phyloP scores from a whole-genome alignment of 179 eudicot species.

The Silene noctiflora region DNA sequence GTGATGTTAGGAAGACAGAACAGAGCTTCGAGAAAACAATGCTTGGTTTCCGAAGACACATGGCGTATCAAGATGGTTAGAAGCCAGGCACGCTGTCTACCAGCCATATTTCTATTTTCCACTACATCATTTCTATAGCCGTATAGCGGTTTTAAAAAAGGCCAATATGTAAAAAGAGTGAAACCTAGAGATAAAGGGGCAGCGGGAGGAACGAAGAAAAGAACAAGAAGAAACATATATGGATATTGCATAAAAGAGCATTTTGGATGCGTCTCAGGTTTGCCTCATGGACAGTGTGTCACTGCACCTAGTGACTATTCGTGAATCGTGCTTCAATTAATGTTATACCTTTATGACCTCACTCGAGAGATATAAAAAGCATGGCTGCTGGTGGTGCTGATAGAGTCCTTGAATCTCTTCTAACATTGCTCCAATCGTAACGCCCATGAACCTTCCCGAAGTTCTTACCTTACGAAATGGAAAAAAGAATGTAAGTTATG shows the following conservation, averaged over 20 bases:
- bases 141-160: background rate
- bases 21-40: constrained; percentile 13
- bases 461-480: constrained; percentile 68
- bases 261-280: background rate
- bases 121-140: background rate
- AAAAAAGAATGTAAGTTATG: constrained; percentile 17
- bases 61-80: background rate
- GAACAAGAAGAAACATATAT: background rate
- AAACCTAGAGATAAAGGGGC: background rate
- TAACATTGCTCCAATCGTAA: constrained; percentile 91
- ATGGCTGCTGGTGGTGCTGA: constrained; percentile 89
- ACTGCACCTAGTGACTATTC: background rate
- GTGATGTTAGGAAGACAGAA: constrained; percentile 3
- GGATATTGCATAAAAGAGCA: background rate
- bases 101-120: background rate
- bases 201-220: background rate
- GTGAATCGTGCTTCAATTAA: background rate
- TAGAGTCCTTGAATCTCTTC: constrained; percentile 91
- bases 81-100: background rate
- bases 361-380: constrained; percentile 95
- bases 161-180: background rate
- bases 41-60: background rate
- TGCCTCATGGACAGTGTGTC: constrained; percentile 2
- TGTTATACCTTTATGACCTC: constrained; percentile 90
- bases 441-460: constrained; percentile 85